Base-by-base conservation (phyloP, 2,329 filamentous ascomycete genomes). In the Eutypa lata region DNA sequence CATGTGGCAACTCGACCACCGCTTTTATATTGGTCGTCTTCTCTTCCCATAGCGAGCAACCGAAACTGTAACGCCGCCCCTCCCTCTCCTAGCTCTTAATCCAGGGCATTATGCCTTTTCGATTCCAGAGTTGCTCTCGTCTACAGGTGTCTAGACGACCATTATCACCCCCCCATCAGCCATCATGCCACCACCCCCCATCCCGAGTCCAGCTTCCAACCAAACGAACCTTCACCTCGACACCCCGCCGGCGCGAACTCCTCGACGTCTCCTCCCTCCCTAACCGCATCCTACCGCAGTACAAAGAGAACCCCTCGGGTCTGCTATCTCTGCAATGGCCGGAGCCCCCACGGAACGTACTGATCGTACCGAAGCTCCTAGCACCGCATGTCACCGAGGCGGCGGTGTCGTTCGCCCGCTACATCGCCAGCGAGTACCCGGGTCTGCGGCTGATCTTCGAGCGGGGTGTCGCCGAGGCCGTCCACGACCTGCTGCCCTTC, bases 361-460 rank as follows among this genome's bases (percentile, higher is more conserved):
- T 85, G 24, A 72, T 85, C 40, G 79, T 84, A 52, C 80, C 81
- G 42, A 85, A 85, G 66, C 75, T 83, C 48, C 79, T 78, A 57
- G 77, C 80, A 1, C 75, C 78, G 0, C 72, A 78, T 11, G 81
- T 84, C 16, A 75, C 75, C 16, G 67, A 74, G 16, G 79, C 80
- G 2, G 79, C 80, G 24, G 65, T 82, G 58, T 73, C 75, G 55
- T 84, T 84, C 56, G 80, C 80, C 58, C 87, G 82, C 61, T 89
- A 97, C 70, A 82, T 97, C 53, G 83, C 86, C 60, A 79, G 77
- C 56, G 90, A 90, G 54, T 97, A 97, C 69, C 87, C 91, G 1
- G 82, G 83, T 49, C 83, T 92, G 57, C 88, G 90, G 63, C 78
- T 97, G 47, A 83, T 97, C 11, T 86, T 97, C 60, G 94, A 97